Base-by-base conservation (phyloP, 2,329 filamentous ascomycete species). In the Verticillium longisporum region DNA sequence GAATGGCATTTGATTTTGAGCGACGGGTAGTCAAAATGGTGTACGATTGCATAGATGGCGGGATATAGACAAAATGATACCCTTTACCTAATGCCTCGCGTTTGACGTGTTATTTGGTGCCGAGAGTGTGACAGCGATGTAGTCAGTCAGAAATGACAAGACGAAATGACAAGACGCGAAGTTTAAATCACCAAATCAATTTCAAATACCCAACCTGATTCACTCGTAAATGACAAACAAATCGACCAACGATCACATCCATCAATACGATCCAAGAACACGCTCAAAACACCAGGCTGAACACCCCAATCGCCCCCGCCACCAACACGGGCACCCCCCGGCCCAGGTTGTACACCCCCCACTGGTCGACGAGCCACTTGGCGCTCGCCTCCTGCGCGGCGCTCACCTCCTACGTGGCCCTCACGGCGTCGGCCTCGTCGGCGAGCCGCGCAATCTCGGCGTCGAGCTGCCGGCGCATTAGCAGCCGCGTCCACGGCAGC, bases 361-460 rank as follows among this genome's bases (percentile, higher is more conserved):
- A 87, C 61, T 72, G 74, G 66, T 86, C 83, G 41, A 87, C 75
- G 65, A 86, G 69, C 61, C 72, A 75, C 70, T 83, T 81, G 7
- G 75, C 74, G 0, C 74, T 80, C 71, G 81, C 78, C 55, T 75
- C 76, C 59, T 75, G 70, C 33, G 66, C 68, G 34, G 74, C 66
- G 4, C 72, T 74, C 5, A 68, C 67, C 1, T 68, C 70, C 18
- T 75, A 3, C 26, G 26, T 26, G 26, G 26, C 26, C 26, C 26
- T 26, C 26, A 3, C 76, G 32, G 65, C 68, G 26, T 72, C 71
- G 15, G 78, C 73, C 56, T 75, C 71, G 6, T 77, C 70, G 11
- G 72, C 75, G 67, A 79, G 79, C n/a, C 68, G 69, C 55, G 76
- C 62, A 54, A 87, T 72, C 71, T 78, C 77, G 32, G 71, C 67